Evolutionary conservation across 192 early-diverging fungal species (phyloP).

Genomic region (Ramicandelaber brevisporus): DNA sequence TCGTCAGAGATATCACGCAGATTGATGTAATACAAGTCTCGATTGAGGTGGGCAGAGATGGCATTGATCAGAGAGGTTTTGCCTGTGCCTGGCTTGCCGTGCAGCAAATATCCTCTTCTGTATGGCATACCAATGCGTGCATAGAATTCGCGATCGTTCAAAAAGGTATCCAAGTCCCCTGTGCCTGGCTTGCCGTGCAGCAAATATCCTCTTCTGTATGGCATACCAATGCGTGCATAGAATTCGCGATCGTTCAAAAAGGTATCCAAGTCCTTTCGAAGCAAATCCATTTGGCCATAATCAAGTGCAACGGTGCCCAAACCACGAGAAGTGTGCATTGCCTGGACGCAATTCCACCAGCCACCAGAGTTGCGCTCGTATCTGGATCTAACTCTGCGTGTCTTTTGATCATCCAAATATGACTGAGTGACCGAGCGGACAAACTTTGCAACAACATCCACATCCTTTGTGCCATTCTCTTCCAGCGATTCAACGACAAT

Average conservation of each 20-base stretch:
- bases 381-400: too few species aligned
- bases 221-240: too few species aligned
- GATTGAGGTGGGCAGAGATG: constrained; percentile 53
- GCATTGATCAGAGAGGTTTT: constrained; percentile 87
- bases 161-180: too few species aligned
- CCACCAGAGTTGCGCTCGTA: too few species aligned
- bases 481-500: constrained; percentile 2
- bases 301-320: too few species aligned
- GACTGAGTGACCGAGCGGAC: constrained; percentile 1
- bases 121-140: constrained; percentile 85
- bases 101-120: constrained; percentile 61
- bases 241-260: too few species aligned
- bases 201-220: constrained; percentile 69
- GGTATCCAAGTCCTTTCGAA: too few species aligned
- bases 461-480: constrained; percentile 1
- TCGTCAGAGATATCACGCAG: constrained; percentile 67
- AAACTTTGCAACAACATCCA: constrained; percentile 1
- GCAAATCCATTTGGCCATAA: too few species aligned
- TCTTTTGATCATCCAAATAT: neutral
- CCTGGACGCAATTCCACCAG: too few species aligned
- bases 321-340: too few species aligned
- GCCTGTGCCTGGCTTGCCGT: constrained; percentile 73
- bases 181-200: constrained; percentile 72
- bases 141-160: too few species aligned
- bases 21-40: constrained; percentile 79